Conservation (phyloP, 2,329 filamentous ascomycete genomes). For the Hyphodiscus sp. region DNA sequence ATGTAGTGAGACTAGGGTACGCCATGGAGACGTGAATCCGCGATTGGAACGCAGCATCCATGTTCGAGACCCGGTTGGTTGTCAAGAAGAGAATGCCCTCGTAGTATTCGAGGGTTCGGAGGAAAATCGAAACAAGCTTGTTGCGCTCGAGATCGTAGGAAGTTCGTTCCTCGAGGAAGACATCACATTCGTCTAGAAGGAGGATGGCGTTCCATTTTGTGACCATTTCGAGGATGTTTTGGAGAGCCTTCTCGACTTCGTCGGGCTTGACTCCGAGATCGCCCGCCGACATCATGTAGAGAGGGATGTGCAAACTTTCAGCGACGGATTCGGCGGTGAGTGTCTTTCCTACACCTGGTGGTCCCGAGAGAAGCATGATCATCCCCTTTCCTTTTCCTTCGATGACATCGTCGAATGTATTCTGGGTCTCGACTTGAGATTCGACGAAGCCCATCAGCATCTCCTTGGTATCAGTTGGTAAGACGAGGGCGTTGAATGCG, state of each 20-base stretch:
- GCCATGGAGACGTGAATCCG: constrained; percentile 29
- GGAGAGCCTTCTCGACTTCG: constrained; percentile 31
- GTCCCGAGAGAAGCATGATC: constrained; percentile 83
- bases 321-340: constrained; percentile 27
- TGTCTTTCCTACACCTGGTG: constrained; percentile 87
- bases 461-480: constrained; percentile 42
- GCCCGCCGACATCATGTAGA: constrained; percentile 35
- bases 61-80: constrained; percentile 29
- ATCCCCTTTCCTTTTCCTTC: constrained; percentile 37
- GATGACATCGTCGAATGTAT: constrained; percentile 43
- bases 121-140: constrained; percentile 30
- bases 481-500: constrained; percentile 42
- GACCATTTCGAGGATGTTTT: constrained; percentile 63
- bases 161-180: constrained; percentile 31
- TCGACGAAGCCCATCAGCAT: constrained; percentile 43
- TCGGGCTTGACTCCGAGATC: constrained; percentile 38
- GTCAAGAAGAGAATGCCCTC: constrained; percentile 35
- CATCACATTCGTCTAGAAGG: constrained; percentile 33
- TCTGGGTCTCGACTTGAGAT: constrained; percentile 36
- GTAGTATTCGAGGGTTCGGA: constrained; percentile 34
- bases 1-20: constrained; percentile 18
- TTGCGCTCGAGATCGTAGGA: constrained; percentile 27
- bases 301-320: constrained; percentile 23
- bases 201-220: constrained; percentile 54
- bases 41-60: constrained; percentile 31